phyloP scores from a whole-genome alignment of 345 rosid genomes.

The Citrus medica region DNA sequence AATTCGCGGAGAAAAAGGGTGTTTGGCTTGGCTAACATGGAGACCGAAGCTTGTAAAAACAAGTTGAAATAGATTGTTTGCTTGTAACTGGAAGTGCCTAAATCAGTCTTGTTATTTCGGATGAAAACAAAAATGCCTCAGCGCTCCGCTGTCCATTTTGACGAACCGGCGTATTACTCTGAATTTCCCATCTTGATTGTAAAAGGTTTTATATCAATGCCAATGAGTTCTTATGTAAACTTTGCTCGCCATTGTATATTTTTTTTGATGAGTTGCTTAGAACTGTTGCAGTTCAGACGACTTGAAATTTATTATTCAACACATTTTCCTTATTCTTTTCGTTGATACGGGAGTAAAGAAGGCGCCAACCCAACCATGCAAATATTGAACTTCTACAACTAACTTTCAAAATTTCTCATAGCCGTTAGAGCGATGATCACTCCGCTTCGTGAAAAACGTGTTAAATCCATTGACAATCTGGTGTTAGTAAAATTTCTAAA shows the following conservation, averaged over 20 bases:
- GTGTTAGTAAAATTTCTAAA: too few relatives aligned
- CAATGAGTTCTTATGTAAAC: background rate
- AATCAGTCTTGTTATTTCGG: background rate
- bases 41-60: slow-evolving; percentile 38
- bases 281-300: background rate
- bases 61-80: background rate
- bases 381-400: background rate
- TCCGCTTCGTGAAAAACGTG: background rate
- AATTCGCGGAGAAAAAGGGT: slow-evolving; percentile 44
- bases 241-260: background rate
- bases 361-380: background rate
- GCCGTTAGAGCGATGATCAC: background rate
- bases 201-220: background rate
- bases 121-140: background rate
- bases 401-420: background rate
- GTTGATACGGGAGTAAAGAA: background rate
- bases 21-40: slow-evolving; percentile 52
- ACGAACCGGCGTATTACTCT: background rate
- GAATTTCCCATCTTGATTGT: background rate
- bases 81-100: background rate
- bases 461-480: too few relatives aligned
- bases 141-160: background rate
- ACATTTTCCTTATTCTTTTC: background rate
- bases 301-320: background rate
- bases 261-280: background rate